Percentiles rank a stretch among this genome's conserved stretches.
Evolutionary conservation across 2,329 filamentous ascomycete genomes (phyloP).

Genomic region (Chalara sp.): DNA sequence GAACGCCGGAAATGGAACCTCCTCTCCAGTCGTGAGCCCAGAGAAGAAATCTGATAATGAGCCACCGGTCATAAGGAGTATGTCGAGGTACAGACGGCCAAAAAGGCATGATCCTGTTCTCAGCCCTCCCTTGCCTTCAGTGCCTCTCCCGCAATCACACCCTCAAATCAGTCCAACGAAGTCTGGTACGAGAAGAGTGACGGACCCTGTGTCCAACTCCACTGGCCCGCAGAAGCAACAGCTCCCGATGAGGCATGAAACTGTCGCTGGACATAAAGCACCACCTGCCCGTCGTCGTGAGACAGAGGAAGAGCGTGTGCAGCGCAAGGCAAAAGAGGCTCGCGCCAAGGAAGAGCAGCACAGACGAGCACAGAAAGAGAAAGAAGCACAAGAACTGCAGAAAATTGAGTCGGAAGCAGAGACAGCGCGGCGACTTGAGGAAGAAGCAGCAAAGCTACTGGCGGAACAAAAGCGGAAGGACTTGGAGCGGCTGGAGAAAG

Average conservation of each 20-base stretch:
- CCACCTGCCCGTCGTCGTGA: neutral
- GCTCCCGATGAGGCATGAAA: neutral
- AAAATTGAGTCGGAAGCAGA: slow-evolving; percentile 6
- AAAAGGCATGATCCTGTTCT: slow-evolving; percentile 6
- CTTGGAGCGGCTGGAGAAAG: slow-evolving; percentile 24
- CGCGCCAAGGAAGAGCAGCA: slow-evolving; percentile 13
- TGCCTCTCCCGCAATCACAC: slow-evolving; percentile 1
- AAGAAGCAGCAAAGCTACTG: slow-evolving; percentile 18
- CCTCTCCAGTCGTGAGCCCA: slow-evolving; percentile 9
- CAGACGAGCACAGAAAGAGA: slow-evolving; percentile 4
- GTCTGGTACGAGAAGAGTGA: slow-evolving; percentile 10
- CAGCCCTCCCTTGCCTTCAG: slow-evolving; percentile 4
- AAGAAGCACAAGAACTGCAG: slow-evolving; percentile 8
- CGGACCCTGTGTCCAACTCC: slow-evolving; percentile 10
- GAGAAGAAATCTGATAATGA: slow-evolving; percentile 19
- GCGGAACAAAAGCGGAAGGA: slow-evolving; percentile 27
- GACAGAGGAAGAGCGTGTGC: slow-evolving; percentile 11
- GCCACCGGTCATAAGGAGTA: slow-evolving; percentile 27
- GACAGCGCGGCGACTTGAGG: slow-evolving; percentile 11
- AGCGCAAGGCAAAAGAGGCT: slow-evolving; percentile 12
- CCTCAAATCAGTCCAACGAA: neutral
- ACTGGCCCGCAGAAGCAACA: neutral
- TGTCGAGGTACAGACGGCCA: slow-evolving; percentile 31
- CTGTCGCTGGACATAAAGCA: neutral
- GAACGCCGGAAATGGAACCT: slow-evolving; percentile 26